phyloP scores from a whole-genome alignment of 371 early-diverging fungal genomes.

The Capillidium rhysosporum region DNA sequence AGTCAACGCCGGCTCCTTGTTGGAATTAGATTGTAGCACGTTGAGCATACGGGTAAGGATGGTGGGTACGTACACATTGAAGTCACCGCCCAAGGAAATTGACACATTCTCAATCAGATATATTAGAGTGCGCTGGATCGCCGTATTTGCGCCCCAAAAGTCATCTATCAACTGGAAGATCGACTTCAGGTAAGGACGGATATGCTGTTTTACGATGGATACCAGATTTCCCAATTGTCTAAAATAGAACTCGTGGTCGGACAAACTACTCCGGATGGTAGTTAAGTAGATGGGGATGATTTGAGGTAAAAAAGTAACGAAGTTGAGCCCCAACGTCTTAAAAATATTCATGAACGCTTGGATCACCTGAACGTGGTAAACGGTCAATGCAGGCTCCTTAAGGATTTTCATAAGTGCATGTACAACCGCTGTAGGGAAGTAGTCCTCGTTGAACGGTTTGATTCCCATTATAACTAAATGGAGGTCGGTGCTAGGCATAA shows the following conservation, averaged over 20 bases:
- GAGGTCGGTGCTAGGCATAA: constrained; percentile 13
- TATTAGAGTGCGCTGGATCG: constrained; percentile 61
- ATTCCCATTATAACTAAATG: constrained; percentile 12
- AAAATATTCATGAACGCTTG: constrained; percentile 89
- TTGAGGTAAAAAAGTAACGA: constrained; percentile 62
- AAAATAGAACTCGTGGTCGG: constrained; percentile 78
- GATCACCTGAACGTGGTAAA: constrained; percentile 72
- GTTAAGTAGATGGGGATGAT: constrained; percentile 42
- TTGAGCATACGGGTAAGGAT: constrained; percentile 37
- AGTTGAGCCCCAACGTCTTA: constrained; percentile 65
- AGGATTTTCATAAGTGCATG: constrained; percentile 78
- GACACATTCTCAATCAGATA: constrained; percentile 73
- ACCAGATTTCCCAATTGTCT: constrained; percentile 73
- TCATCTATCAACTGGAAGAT: constrained; percentile 60
- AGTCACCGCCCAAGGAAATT: constrained; percentile 68
- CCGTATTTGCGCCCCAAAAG: constrained; percentile 49
- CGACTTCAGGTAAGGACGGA: constrained; percentile 63
- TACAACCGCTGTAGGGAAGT: constrained; percentile 76
- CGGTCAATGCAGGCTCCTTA: constrained; percentile 54
- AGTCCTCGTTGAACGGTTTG: constrained; percentile 58
- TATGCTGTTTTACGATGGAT: constrained; percentile 74
- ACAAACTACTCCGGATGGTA: constrained; percentile 38
- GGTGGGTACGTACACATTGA: constrained; percentile 58
- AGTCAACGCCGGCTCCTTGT: constrained; percentile 49
- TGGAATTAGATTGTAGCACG: constrained; percentile 59